Conservation (phyloP, 306 rosid genomes). For the Trifolium subterraneum region DNA sequence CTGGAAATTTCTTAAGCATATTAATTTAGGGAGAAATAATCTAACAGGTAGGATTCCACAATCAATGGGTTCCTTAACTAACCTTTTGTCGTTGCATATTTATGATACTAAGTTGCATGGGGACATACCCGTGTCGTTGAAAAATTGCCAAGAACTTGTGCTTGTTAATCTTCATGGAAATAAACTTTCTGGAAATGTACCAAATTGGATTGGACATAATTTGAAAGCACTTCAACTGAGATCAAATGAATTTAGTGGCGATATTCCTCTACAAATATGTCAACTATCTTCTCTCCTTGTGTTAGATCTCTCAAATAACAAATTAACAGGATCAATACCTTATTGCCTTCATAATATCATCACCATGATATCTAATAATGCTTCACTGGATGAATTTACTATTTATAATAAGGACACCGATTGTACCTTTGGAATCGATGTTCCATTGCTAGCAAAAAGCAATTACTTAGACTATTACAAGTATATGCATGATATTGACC, state of each 20-base stretch:
- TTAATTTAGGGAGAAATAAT: neutral
- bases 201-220: neutral
- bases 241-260: slow-evolving; percentile 24
- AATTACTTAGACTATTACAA: rapidly evolving
- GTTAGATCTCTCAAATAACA: neutral
- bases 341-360: neutral
- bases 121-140: neutral
- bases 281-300: neutral
- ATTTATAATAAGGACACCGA: too few species aligned
- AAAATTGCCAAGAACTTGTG: neutral
- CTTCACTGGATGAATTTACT: too few species aligned
- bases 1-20: neutral
- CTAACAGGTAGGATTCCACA: slow-evolving; percentile 3
- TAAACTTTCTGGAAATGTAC: neutral
- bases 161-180: neutral
- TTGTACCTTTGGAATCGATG: too few species aligned
- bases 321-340: neutral
- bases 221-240: neutral
- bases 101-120: neutral
- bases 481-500: neutral
- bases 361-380: neutral
- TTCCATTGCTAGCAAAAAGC: neutral
- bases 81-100: neutral
- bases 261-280: slow-evolving; percentile 1
- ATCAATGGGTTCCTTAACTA: neutral